A percentile compares a stretch with the other conserved stretches of the same genome.
These are phyloP conservation scores for Solanum pinnatisectum DNA, from an alignment of 257 asterid species.

Conservation along the genomic window DNA sequence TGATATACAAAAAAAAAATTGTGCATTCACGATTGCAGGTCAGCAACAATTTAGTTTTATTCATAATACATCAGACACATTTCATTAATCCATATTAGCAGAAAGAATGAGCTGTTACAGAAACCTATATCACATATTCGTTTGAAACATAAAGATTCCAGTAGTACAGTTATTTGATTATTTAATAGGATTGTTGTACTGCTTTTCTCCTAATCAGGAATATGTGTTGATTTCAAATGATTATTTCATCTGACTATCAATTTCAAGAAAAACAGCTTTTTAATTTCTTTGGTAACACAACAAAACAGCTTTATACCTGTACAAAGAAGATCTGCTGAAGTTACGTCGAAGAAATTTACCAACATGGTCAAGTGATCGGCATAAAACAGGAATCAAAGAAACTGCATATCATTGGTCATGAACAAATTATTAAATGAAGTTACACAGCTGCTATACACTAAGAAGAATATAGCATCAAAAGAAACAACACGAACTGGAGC, in stretches of 20 bases:
- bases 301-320: conserved; percentile 35
- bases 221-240: background rate
- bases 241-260: background rate
- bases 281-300: background rate
- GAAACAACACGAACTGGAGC: background rate
- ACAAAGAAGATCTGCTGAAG: conserved; percentile 76
- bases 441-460: background rate
- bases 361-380: conserved; percentile 69
- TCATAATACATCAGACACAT: background rate
- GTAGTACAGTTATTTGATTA: background rate
- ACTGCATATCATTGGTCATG: conserved; percentile 37
- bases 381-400: conserved; percentile 75
- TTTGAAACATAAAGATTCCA: background rate
- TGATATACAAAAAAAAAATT: background rate
- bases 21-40: background rate
- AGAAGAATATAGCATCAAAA: background rate
- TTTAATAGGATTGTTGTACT: background rate
- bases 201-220: background rate
- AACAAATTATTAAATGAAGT: background rate
- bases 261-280: background rate
- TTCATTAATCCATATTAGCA: background rate
- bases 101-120: background rate
- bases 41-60: background rate
- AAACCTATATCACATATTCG: background rate
- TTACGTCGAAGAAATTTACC: conserved; percentile 84